Base-by-base conservation (phyloP, 2,329 filamentous ascomycete species). In the Verticillium nonalfalfae region DNA sequence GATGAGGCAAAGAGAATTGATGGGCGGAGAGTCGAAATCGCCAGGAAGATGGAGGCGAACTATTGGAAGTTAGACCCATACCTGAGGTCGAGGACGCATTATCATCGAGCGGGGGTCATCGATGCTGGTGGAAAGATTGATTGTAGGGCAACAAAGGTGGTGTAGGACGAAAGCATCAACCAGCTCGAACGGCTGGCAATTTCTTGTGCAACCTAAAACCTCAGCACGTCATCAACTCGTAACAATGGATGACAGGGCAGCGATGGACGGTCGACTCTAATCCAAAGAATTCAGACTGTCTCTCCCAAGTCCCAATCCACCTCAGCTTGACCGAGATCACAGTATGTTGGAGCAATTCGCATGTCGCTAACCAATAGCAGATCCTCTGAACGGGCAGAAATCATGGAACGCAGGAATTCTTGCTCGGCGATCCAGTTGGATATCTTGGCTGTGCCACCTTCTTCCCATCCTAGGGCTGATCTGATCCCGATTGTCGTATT, bases 11-110 rank as follows among this genome's bases (percentile, higher is more conserved):
- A 67, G 40, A 69, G 75, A 10, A 39, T 59, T 57, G 61, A 58
- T 9, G 57, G 26, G 3, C 70, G 81, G 68, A 76, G 87, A 63
- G 73, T 78, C 36, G 71, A 72, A 1, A 54, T 89, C 33, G 81
- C 82, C 2, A 76, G 79, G 60, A 68, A 79, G 59, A 67, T 91
- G 63, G 74, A 79, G 58, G 73, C 76, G 39, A 89, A 88, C 63
- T 92, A 90, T 74, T 92, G 89, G 89, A 78, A 82, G 64, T 72
- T 91, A 60, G 89, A 92, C 73, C 86, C 86, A 2, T 89, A 87
- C 69, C 71, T 90, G 18, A 78, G 89, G 38, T 85, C 87, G 26
- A 45, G 57, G 36, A 58, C 57, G 5, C 39, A 40, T 11, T 58
- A 58, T 45, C 57, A 58, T 13, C 38, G 57, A 34, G 38, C 26